phyloP scores from a whole-genome alignment of 352 stramenopile genomes.

The Phytopythium vexans region DNA sequence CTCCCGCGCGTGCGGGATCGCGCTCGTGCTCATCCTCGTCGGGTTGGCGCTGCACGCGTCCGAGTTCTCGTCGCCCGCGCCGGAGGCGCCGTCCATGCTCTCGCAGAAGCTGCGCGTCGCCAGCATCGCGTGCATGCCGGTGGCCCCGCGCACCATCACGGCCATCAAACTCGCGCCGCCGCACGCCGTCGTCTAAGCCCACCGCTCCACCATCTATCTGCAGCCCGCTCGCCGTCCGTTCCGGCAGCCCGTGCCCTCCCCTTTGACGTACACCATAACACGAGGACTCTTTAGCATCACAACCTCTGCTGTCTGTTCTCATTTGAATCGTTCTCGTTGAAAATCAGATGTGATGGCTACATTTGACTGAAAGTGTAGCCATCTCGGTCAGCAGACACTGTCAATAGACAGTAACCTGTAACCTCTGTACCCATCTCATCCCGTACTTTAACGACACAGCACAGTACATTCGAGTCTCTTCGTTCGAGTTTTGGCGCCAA shows the following conservation, averaged over 20 bases:
- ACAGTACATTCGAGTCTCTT: conserved; percentile 2
- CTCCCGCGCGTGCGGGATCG: conserved; percentile 10
- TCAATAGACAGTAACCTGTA: not conserved
- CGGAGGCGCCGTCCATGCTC: not conserved
- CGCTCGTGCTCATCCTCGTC: conserved; percentile 25
- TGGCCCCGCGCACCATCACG: conserved; percentile 1
- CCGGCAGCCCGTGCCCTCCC: not conserved
- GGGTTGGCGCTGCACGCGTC: conserved; percentile 26
- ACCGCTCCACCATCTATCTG: not conserved
- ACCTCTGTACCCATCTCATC: not conserved
- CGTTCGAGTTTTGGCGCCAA: too few relatives aligned
- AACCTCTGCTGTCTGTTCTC: not conserved
- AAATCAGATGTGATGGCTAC: not conserved
- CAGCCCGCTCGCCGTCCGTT: not conserved
- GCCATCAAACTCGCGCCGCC: conserved; percentile 3
- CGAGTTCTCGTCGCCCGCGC: conserved; percentile 6
- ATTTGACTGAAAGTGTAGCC: not conserved
- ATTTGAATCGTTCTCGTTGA: not conserved
- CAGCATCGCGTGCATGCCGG: not conserved
- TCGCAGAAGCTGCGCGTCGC: conserved; percentile 1
- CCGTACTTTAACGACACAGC: not conserved
- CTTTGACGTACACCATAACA: not conserved
- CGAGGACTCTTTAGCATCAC: not conserved
- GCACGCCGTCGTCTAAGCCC: conserved; percentile 1
- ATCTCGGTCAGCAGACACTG: not conserved